Evolutionary conservation across 2,329 filamentous ascomycete genomes (phyloP).

Genomic region (Botrytis tulipae): DNA sequence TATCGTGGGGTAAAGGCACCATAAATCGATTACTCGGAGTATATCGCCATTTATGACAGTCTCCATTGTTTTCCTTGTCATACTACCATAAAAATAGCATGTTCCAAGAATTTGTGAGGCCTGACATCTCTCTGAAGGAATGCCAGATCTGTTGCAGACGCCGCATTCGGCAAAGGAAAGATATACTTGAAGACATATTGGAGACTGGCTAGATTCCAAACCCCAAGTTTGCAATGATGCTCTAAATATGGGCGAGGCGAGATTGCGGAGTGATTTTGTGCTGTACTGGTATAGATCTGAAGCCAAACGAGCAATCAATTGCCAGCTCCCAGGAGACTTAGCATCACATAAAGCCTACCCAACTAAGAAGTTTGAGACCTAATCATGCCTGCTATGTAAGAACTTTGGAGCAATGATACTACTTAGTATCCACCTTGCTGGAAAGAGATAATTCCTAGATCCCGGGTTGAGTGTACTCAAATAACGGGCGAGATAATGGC

Average conservation of each 20-base stretch:
- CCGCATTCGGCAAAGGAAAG: neutral
- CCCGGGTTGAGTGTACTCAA: too few relatives aligned
- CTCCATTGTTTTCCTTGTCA: neutral
- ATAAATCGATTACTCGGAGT: neutral
- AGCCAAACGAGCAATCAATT: neutral
- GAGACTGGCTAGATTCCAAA: neutral
- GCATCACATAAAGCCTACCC: neutral
- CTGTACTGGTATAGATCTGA: too few relatives aligned
- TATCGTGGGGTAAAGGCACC: neutral
- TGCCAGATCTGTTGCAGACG: neutral
- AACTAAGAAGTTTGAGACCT: too few relatives aligned
- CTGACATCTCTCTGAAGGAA: neutral
- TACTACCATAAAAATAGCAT: neutral
- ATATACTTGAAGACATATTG: neutral
- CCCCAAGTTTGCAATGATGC: neutral
- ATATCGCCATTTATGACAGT: neutral
- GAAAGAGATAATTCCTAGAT: neutral
- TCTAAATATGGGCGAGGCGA: neutral
- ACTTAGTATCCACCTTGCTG: neutral
- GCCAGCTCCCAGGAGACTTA: neutral
- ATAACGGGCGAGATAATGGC: neutral
- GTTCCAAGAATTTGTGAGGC: neutral
- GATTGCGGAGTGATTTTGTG: neutral
- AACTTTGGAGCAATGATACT: neutral
- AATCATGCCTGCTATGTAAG: neutral